These are phyloP conservation scores for Coriaria nepalensis DNA, from an alignment of 306 rosid species.

Conservation along the genomic window DNA sequence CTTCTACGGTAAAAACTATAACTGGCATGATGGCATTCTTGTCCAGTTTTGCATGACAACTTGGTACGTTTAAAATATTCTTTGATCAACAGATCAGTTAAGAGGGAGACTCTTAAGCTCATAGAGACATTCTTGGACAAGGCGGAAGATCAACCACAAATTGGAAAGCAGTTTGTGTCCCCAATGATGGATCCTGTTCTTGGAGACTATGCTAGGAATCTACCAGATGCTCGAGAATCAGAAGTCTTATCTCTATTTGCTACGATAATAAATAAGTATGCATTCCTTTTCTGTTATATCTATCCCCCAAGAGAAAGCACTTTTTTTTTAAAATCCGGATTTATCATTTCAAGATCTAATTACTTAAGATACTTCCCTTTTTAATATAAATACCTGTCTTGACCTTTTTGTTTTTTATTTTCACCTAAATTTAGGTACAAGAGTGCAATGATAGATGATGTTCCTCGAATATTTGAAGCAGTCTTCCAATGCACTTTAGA, in stretches of 20 bases:
- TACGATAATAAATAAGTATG: slow-evolving; percentile 83
- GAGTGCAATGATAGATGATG: slow-evolving; percentile 80
- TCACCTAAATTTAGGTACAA: slow-evolving; percentile 44
- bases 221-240: slow-evolving; percentile 97
- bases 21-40: slow-evolving; percentile 4
- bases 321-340: background rate
- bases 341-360: background rate
- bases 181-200: slow-evolving; percentile 99
- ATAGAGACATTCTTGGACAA: slow-evolving; percentile 96
- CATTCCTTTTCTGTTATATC: slow-evolving; percentile 6
- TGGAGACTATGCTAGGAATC: slow-evolving; percentile 90
- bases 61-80: background rate
- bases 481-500: slow-evolving; percentile 95
- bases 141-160: slow-evolving; percentile 96
- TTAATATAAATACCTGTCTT: background rate
- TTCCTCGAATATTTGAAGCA: slow-evolving; percentile 96
- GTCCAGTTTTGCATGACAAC: background rate
- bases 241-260: slow-evolving; percentile 98
- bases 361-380: too few species aligned
- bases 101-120: slow-evolving; percentile 90
- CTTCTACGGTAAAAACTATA: slow-evolving; percentile 52
- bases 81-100: slow-evolving; percentile 62
- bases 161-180: slow-evolving; percentile 95
- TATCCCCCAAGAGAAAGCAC: background rate
- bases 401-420: background rate